Evolutionary conservation across 768 basidiomycete genomes (phyloP), one percentile per base, ranked within the genome.

Genomic region (Coprinopsis cinerea): DNA sequence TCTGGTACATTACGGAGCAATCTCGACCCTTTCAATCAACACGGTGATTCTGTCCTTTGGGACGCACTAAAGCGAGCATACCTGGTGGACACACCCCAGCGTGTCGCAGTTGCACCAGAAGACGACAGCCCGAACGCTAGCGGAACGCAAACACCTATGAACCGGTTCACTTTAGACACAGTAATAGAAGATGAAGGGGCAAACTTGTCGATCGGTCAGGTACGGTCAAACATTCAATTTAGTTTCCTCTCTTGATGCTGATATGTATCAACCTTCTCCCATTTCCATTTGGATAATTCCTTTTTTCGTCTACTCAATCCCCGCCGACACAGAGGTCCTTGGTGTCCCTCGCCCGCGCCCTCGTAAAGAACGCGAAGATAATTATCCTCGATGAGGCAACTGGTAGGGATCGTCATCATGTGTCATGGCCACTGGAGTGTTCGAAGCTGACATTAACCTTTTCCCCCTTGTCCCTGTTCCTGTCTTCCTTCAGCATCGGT

Each of bases 331-430:
- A 92, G 81, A 77, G 92, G 20, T 88, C 85, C 9, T 70, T 95
- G 26, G 87, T 95, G 17, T 90, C 88, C 2, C 75, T 95, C 25
- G 94, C 94, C 14, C 76, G 94, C 27, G 94, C 93, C 0, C 67
- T 96, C 22, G 92, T 95, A 27, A 89, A 92, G 57, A 79, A 92
- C 61, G 76, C 85, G 11, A 84, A 81, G 61, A 81, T 95, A 26
- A 81, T 94, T 43, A 82, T 96, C 40, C 72, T 97, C 10, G 93
- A 96, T 61, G 92, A 94, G 70, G 92, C 92, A 0, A 93, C 91
- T 43, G 84, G 80, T 79, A 56, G 41, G 57, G 47, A 15, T 35
- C 32, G 30, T n/a, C 30, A 32, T 32, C 17, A 39, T 18, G 11
- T 39, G 11, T 28, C 26, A 15, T 32, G 10, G 22, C 9, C 15